Evolutionary conservation across 176 grass and related monocot species (phyloP).

Genomic region (Hyparrhenia diplandra): DNA sequence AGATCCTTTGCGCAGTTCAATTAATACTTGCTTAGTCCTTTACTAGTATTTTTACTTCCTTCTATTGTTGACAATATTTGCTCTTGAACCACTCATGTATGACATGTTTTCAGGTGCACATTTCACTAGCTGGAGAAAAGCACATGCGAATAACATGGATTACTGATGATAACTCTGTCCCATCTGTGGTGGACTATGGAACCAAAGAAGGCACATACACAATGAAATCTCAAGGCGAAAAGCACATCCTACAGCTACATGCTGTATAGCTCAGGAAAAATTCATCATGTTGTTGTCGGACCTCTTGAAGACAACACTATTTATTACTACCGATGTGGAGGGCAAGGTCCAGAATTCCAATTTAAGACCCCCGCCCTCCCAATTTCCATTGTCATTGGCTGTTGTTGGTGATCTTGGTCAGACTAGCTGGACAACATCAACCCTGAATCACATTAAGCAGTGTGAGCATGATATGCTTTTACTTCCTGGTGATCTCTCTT

Average conservation of each 20-base stretch:
- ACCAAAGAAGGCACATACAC: conserved; percentile 53
- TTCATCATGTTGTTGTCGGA: conserved; percentile 86
- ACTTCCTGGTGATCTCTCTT: conserved; percentile 85
- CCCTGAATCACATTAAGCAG: conserved; percentile 67
- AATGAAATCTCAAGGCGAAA: conserved; percentile 61
- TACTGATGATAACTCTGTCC: conserved; percentile 49
- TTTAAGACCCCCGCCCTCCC: conserved; percentile 74
- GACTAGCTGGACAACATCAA: conserved; percentile 80
- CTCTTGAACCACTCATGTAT: not conserved
- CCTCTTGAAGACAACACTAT: conserved; percentile 59
- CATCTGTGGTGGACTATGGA: conserved; percentile 88
- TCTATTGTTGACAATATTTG: not conserved
- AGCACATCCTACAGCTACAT: conserved; percentile 85
- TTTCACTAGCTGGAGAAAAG: conserved; percentile 84
- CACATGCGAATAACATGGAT: conserved; percentile 87
- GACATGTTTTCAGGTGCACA: conserved; percentile 69
- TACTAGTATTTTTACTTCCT: not conserved
- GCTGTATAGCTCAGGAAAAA: conserved; percentile 81
- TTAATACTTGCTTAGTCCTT: not conserved
- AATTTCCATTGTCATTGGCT: conserved; percentile 81
- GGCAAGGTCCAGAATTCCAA: conserved; percentile 69
- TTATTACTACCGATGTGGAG: conserved; percentile 80
- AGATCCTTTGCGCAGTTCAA: not conserved
- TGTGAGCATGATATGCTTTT: conserved; percentile 86
- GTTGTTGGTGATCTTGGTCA: conserved; percentile 95